phyloP scores from a whole-genome alignment of 1,284 basidiomycete genomes.

The Cryptococcus sp. region DNA sequence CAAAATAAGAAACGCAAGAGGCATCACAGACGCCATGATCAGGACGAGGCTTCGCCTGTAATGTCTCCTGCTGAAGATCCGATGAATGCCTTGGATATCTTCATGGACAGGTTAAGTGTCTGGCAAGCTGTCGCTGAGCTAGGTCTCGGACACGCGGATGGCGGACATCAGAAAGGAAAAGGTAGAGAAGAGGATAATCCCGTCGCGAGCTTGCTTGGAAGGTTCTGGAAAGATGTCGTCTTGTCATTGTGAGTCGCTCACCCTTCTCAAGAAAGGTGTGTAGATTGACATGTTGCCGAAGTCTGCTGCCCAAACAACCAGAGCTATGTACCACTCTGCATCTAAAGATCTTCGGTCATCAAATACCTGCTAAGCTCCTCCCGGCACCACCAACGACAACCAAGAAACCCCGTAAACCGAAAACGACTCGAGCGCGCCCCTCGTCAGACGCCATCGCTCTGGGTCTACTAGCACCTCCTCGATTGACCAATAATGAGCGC shows the following conservation, averaged over 20 bases:
- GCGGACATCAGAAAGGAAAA: constrained; percentile 15
- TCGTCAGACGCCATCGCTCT: constrained; percentile 17
- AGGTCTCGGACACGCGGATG: constrained; percentile 19
- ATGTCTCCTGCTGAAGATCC: constrained; percentile 28
- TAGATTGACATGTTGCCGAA: background rate
- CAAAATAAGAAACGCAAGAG: constrained; percentile 18
- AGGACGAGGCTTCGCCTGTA: background rate
- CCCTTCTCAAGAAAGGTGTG: background rate
- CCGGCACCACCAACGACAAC: constrained; percentile 14
- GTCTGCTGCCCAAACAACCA: constrained; percentile 30
- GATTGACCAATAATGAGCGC: background rate
- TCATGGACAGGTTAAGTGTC: constrained; percentile 44
- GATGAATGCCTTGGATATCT: constrained; percentile 29
- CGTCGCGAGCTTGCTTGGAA: constrained; percentile 14
- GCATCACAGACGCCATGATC: constrained; percentile 3
- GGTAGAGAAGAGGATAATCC: constrained; percentile 16
- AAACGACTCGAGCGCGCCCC: constrained; percentile 30
- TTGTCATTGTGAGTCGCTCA: constrained; percentile 24
- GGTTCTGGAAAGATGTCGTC: constrained; percentile 37
- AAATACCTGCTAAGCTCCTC: constrained; percentile 31
- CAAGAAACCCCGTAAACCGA: constrained; percentile 43
- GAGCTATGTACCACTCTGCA: constrained; percentile 37
- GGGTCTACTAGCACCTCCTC: background rate
- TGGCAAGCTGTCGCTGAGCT: constrained; percentile 48
- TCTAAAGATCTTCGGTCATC: constrained; percentile 41